Evolutionary conservation across 2,329 filamentous ascomycete genomes (phyloP), one percentile per base, ranked within the genome.

Genomic region (Colletotrichum eleusines): DNA sequence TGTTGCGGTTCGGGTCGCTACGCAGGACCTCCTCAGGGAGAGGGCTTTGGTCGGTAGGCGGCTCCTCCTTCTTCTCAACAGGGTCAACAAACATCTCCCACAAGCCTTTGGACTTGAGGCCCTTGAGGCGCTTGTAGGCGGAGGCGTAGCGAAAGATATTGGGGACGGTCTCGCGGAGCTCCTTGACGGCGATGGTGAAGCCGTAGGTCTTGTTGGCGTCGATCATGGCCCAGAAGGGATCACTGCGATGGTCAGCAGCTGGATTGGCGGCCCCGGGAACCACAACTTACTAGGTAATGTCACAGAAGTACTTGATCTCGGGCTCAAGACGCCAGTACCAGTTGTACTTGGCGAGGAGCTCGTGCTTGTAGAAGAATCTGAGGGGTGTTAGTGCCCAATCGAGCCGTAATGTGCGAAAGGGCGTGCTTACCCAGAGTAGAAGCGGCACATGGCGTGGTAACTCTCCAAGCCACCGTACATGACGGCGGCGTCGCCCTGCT

Each of bases 261-360:
- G 48, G 18, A 23, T 11, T 31, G 20, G 26, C 6, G 4, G 5
- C 1, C 23, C 20, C 31, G 8, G 18, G 20, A 11, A 14, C 16
- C 26, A 8, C 38, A 11, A 75, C 77, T 53, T 90, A 95, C 93
- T 99, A 99, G 74, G 96, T 99, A 76, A 99, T 98, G 80, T 99
- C 96, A 82, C 96, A 99, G 85, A 99, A 99, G 85, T 98, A 99
- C 84, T 95, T 98, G 89, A 99, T 98, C 83, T 99, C 96, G 74
- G 96, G 96, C 87, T 99, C 96, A 76, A 99, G 86, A 74, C 96
- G 94, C 96, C 96, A 99, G 86, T 99, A 99, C 96, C 96, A 99
- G 79, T 98, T 94, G 83, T 98, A 99, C 82, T 98, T 98, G 79
- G 93, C 89, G 55, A 99, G 88, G 42, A 98, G 89, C 74, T 95